Conservation (phyloP, 2,329 filamentous ascomycete genomes). For the Hypoxylon sp. region DNA sequence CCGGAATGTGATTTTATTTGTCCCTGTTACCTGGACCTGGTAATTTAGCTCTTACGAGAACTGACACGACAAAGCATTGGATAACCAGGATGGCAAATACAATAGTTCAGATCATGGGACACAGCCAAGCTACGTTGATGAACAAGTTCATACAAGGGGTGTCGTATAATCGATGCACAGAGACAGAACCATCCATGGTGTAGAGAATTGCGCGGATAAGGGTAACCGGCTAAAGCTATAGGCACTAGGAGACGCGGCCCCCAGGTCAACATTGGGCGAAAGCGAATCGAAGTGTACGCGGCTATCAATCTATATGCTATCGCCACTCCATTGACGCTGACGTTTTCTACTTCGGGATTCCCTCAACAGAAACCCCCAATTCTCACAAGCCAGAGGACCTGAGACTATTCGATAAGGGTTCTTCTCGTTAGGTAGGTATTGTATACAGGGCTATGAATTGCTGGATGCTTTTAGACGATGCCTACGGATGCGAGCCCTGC, state of each 20-base stretch:
- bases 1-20: slow-evolving; percentile 37
- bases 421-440: slow-evolving; percentile 1
- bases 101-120: slow-evolving; percentile 1
- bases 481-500: slow-evolving; percentile 13
- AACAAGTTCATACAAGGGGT: slow-evolving; percentile 11
- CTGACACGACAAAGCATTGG: slow-evolving; percentile 10
- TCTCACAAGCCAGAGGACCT: slow-evolving; percentile 10
- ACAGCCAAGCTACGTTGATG: slow-evolving; percentile 9
- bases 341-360: slow-evolving; percentile 7
- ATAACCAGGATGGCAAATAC: slow-evolving; percentile 3
- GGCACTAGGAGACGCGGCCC: slow-evolving; percentile 14
- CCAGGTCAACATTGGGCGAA: slow-evolving; percentile 10
- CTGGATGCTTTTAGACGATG: slow-evolving; percentile 10
- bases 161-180: slow-evolving; percentile 8
- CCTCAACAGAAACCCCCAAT: slow-evolving; percentile 10
- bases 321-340: slow-evolving; percentile 20
- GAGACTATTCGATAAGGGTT: slow-evolving; percentile 21
- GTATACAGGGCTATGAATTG: slow-evolving; percentile 1
- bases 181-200: slow-evolving; percentile 8
- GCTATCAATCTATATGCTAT: slow-evolving; percentile 24
- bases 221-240: slow-evolving; percentile 23
- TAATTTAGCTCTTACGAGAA: slow-evolving; percentile 9
- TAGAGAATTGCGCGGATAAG: slow-evolving; percentile 27
- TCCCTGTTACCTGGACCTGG: slow-evolving; percentile 7
- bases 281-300: slow-evolving; percentile 12